Conservation (phyloP, 768 basidiomycete species). For the Epithele typhae region DNA sequence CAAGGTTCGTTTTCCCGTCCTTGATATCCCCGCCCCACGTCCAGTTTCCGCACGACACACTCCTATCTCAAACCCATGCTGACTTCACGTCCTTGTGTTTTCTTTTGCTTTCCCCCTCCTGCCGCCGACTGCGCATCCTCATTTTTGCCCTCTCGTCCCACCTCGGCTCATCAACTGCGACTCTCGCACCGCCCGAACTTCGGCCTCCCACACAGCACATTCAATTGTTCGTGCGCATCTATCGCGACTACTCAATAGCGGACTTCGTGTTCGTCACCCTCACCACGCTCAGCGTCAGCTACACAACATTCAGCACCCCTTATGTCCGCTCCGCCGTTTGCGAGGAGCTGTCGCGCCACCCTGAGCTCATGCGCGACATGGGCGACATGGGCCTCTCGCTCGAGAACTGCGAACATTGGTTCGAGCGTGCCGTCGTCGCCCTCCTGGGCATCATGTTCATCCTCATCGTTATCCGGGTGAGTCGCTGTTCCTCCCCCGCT, state of each 20-base stretch:
- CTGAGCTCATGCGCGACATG: constrained; percentile 68
- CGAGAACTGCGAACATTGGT: constrained; percentile 80
- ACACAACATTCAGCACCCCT: constrained; percentile 50
- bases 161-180: background rate
- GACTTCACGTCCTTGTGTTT: too few species aligned
- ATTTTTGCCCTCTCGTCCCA: constrained; percentile 6
- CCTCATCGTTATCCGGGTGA: constrained; percentile 62
- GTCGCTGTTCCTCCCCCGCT: constrained; percentile 23
- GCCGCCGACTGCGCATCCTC: too few species aligned
- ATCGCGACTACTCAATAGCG: constrained; percentile 77
- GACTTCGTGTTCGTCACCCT: constrained; percentile 70
- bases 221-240: constrained; percentile 66
- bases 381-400: constrained; percentile 68
- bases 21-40: background rate
- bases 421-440: constrained; percentile 60
- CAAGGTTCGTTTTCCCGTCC: constrained; percentile 41
- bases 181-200: background rate
- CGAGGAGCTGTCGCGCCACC: constrained; percentile 71
- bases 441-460: constrained; percentile 56
- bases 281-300: constrained; percentile 50
- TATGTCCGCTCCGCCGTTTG: constrained; percentile 58
- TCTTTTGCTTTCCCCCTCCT: background rate
- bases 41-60: too few species aligned
- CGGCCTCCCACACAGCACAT: constrained; percentile 44
- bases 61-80: too few species aligned